Base-by-base conservation (phyloP, 192 early-diverging fungal genomes). In the Polychytrium aggregatum region DNA sequence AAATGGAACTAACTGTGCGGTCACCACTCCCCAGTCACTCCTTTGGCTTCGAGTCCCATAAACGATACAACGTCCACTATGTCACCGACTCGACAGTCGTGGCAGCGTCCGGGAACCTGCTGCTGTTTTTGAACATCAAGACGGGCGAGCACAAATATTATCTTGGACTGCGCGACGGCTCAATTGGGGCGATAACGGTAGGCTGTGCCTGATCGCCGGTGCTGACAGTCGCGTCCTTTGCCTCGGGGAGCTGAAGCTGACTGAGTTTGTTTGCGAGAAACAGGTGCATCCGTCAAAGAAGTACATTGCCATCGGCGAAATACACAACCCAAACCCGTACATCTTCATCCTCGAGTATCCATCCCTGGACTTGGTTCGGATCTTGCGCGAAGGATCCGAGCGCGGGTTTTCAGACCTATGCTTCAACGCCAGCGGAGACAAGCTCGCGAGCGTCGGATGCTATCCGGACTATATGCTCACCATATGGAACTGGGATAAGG, bases 381-480 rank as follows among this genome's bases (percentile, higher is more conserved):
- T 78, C 2, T 54, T 81, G 27, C 54, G 61, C 1, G 63, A 64
- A 21, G 78, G 78, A 16, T 59, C 78, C 1, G 62, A 51, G 26
- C 24, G 63, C 20, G 62, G 60, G 2, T 76, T 60, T 51, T 50
- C 72, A 2, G 66, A 72, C 35, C 42, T 81, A 3, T 52, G 51
- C n/a, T 81, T 81, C 56, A 73, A 79, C 46, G 46, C 47, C 9
- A 44, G 43, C 16, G 78, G 78, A 17, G 66, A 70, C 29, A 76
- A 65, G 46, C 49, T 81, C 2, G 76, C 73, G 14, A 72, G 68
- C 40, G 67, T 81, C 18, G 78, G 69, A 6, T 30, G 48, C 33
- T 76, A 81, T 61, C 78, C 78, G 7, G 78, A 81, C 44, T 81
- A 71, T 50, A 79, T 74, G 70, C 59, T 81, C 5, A 81, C 78